phyloP scores from a whole-genome alignment of 306 rosid species.

The Cicer chorassanicum region DNA sequence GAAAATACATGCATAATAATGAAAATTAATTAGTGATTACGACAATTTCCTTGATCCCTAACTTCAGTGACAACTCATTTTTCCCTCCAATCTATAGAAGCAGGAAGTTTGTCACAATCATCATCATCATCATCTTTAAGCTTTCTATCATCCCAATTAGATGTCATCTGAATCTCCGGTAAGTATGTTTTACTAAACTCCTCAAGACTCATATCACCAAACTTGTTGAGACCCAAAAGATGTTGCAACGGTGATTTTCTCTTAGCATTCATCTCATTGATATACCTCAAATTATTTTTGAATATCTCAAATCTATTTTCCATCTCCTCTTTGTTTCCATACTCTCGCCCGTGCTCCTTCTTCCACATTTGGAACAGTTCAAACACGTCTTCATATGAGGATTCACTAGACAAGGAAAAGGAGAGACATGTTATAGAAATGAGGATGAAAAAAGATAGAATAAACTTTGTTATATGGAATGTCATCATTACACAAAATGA shows the following conservation, averaged over 20 bases:
- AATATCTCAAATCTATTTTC: constrained; percentile 53
- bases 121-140: constrained; percentile 11
- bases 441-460: constrained; percentile 31
- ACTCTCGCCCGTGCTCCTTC: constrained; percentile 55
- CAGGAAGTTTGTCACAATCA: constrained; percentile 54
- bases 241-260: constrained; percentile 37
- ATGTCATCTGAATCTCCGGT: constrained; percentile 44
- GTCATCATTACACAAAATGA: constrained; percentile 43
- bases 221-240: constrained; percentile 63
- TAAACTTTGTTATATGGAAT: constrained; percentile 40
- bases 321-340: constrained; percentile 51
- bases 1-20: not conserved
- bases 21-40: constrained; percentile 34
- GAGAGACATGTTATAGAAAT: constrained; percentile 43
- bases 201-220: constrained; percentile 65
- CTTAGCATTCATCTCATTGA: constrained; percentile 57
- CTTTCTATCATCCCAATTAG: constrained; percentile 2
- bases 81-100: constrained; percentile 66
- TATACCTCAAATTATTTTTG: constrained; percentile 55
- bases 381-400: constrained; percentile 51
- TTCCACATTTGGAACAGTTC: constrained; percentile 63
- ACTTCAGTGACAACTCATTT: constrained; percentile 61
- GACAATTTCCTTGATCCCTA: constrained; percentile 63
- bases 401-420: constrained; percentile 44
- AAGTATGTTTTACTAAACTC: constrained; percentile 53